phyloP scores from a whole-genome alignment of 2,329 filamentous ascomycete species.

The Diaporthe citrichinensis region DNA sequence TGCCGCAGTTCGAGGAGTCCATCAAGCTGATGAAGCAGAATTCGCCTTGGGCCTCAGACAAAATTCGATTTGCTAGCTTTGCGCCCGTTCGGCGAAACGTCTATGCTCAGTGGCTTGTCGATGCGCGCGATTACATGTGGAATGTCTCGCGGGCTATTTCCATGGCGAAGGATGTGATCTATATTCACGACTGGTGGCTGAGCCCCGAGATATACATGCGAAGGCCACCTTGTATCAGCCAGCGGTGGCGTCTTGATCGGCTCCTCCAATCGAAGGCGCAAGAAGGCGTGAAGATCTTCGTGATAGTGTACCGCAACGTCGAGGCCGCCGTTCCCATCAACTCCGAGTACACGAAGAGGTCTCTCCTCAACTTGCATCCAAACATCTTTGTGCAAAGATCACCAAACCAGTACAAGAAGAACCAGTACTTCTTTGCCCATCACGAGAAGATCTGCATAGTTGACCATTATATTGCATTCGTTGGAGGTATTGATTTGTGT shows the following conservation, averaged over 20 bases:
- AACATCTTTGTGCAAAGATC: conserved; percentile 97
- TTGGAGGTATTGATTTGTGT: conserved; percentile 95
- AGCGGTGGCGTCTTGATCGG: conserved; percentile 96
- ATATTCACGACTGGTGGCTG: conserved; percentile 99
- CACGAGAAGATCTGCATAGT: conserved; percentile 99
- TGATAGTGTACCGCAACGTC: conserved; percentile 98
- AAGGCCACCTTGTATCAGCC: conserved; percentile 92
- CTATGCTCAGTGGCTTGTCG: conserved; percentile 96
- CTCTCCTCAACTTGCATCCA: conserved; percentile 91
- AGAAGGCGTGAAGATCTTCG: conserved; percentile 96
- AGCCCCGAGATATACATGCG: conserved; percentile 97
- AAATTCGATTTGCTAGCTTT: conserved; percentile 92
- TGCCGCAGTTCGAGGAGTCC: conserved; percentile 94
- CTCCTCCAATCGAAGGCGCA: conserved; percentile 93
- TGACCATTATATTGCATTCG: conserved; percentile 95
- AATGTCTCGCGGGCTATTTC: conserved; percentile 96
- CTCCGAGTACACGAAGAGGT: conserved; percentile 98
- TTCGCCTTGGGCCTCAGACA: conserved; percentile 83
- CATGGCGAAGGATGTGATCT: conserved; percentile 97
- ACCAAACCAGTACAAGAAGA: conserved; percentile 98
- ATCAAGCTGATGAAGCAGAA: conserved; percentile 87
- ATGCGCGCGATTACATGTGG: conserved; percentile 99
- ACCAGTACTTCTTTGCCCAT: conserved; percentile 99
- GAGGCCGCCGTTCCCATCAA: conserved; percentile 98
- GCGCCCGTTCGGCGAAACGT: conserved; percentile 89